Percentiles rank a stretch among this genome's conserved stretches.
Evolutionary conservation across 2,329 filamentous ascomycete genomes (phyloP).

Genomic region (Diaporthe citri): DNA sequence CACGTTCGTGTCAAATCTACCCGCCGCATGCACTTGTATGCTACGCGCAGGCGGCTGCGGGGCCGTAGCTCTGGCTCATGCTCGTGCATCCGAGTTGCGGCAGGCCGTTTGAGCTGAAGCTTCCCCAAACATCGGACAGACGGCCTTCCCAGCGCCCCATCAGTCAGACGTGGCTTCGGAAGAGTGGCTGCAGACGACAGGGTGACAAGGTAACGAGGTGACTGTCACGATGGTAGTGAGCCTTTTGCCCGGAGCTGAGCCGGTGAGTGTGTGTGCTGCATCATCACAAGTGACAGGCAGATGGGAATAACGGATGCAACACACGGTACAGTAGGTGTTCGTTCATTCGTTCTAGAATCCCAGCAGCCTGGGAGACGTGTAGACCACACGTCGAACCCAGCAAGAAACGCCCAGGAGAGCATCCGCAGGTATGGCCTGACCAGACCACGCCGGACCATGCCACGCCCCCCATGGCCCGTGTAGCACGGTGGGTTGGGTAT

Average conservation of each 20-base stretch:
- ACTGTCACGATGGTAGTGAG: background rate
- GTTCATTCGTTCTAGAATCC: slow-evolving; percentile 8
- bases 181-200: background rate
- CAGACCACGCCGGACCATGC: slow-evolving; percentile 7
- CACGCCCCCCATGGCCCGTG: slow-evolving; percentile 5
- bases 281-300: background rate
- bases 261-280: background rate
- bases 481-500: slow-evolving; percentile 29
- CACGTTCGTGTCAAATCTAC: slow-evolving; percentile 10
- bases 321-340: background rate
- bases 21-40: background rate
- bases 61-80: slow-evolving; percentile 4
- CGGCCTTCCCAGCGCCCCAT: background rate
- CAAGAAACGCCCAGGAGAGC: slow-evolving; percentile 1
- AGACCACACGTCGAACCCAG: background rate
- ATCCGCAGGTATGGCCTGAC: slow-evolving; percentile 21
- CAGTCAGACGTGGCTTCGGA: background rate
- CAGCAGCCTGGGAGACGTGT: background rate
- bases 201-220: background rate
- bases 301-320: background rate
- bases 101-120: slow-evolving; percentile 26
- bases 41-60: background rate
- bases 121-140: slow-evolving; percentile 13
- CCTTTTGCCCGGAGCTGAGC: slow-evolving; percentile 13
- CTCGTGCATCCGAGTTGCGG: slow-evolving; percentile 15